A percentile compares a stretch with the other conserved stretches of the same genome.
Conservation (phyloP, 2,329 filamentous ascomycete genomes). For the Coniochaeta ligniaria region DNA sequence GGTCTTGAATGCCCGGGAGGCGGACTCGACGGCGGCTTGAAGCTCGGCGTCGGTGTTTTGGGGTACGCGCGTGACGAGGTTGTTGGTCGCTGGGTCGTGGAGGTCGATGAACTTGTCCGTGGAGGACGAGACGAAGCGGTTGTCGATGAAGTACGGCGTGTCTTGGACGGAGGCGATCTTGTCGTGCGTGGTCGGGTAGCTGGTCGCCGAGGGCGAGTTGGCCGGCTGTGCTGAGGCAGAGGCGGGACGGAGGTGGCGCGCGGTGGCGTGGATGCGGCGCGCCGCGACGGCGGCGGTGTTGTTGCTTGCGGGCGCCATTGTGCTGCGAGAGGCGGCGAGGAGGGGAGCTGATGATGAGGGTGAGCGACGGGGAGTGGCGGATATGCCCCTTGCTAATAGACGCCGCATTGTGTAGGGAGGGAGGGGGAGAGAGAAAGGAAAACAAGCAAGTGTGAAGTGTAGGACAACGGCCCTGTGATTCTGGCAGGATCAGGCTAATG, state of each 20-base stretch:
- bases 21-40: conserved; percentile 66
- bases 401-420: conserved; percentile 33
- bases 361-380: conserved; percentile 24
- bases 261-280: conserved; percentile 50
- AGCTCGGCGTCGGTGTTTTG: conserved; percentile 76
- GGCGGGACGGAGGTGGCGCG: conserved; percentile 45
- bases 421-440: background rate
- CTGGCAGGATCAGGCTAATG: conserved; percentile 1
- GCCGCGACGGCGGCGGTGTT: conserved; percentile 28
- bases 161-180: conserved; percentile 60
- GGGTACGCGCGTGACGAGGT: conserved; percentile 75
- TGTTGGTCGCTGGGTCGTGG: conserved; percentile 78
- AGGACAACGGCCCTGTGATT: background rate
- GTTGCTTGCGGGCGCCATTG: conserved; percentile 29
- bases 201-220: conserved; percentile 43
- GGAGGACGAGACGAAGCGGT: conserved; percentile 63
- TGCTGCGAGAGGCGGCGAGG: conserved; percentile 4
- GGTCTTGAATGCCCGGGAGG: conserved; percentile 65
- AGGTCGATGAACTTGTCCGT: conserved; percentile 71
- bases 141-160: conserved; percentile 78
- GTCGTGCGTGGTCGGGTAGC: conserved; percentile 66
- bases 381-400: conserved; percentile 31
- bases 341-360: conserved; percentile 4
- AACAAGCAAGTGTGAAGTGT: background rate
- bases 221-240: conserved; percentile 23